phyloP scores from a whole-genome alignment of 2,329 filamentous ascomycete genomes.

The Monosporascus ibericus region DNA sequence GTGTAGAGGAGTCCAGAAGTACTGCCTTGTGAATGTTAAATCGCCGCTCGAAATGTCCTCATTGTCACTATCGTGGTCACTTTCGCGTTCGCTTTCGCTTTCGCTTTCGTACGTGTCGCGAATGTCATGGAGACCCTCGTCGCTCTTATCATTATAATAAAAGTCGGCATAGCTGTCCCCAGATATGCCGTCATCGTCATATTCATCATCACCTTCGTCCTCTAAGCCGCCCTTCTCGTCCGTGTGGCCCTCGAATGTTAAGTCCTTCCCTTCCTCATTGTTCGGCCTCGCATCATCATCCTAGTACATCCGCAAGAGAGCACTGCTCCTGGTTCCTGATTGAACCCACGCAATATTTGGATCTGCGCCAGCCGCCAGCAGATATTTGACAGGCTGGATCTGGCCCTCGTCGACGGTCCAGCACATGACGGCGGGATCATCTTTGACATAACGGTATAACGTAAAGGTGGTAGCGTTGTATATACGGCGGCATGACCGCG shows the following conservation, averaged over 20 bases:
- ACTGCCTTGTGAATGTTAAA: neutral
- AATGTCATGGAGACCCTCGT: neutral
- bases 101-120: neutral
- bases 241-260: neutral
- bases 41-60: neutral
- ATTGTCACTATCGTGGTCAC: neutral
- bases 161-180: neutral
- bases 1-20: conserved; percentile 17
- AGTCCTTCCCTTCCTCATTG: neutral
- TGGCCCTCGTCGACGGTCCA: conserved; percentile 13
- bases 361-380: conserved; percentile 13
- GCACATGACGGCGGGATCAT: conserved; percentile 8
- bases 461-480: conserved; percentile 1
- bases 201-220: no score
- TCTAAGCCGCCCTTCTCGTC: neutral
- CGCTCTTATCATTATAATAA: neutral
- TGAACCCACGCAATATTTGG: conserved; percentile 7
- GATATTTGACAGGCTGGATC: conserved; percentile 4
- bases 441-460: conserved; percentile 9
- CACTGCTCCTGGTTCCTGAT: neutral
- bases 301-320: no score
- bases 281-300: neutral
- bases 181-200: no score
- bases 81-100: neutral
- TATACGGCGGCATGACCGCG: conserved; percentile 12